phyloP scores from a whole-genome alignment of 2,329 filamentous ascomycete genomes.

The Diplodia intermedia region DNA sequence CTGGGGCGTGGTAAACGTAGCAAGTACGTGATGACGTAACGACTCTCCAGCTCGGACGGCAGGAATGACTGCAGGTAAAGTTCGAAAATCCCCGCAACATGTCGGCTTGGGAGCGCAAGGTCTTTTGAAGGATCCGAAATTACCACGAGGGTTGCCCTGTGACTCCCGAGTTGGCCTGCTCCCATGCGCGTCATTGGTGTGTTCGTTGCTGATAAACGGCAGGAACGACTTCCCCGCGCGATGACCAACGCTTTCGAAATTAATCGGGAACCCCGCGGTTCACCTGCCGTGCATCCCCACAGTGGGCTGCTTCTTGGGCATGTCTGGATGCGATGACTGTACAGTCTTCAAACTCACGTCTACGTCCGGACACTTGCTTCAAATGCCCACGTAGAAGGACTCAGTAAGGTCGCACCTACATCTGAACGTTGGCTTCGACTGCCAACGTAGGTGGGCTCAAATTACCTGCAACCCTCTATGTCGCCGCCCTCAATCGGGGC shows the following conservation, averaged over 20 bases:
- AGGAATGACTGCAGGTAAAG: neutral
- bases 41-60: slow-evolving; percentile 2
- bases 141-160: neutral
- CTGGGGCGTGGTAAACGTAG: neutral
- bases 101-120: neutral
- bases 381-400: no score
- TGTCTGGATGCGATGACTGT: no score
- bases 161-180: neutral
- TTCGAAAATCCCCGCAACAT: slow-evolving; percentile 1
- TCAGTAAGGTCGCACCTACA: no score
- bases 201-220: slow-evolving; percentile 21
- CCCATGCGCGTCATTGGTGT: slow-evolving; percentile 4
- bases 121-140: neutral
- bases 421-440: no score
- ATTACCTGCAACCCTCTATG: no score
- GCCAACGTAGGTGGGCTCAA: no score
- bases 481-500: neutral
- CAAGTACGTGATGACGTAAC: slow-evolving; percentile 17
- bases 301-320: no score
- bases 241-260: slow-evolving; percentile 12
- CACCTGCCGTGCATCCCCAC: no score
- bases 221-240: slow-evolving; percentile 15
- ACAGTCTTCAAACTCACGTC: no score
- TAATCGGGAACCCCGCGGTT: no score
- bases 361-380: no score